Conservation (phyloP, 2,329 filamentous ascomycete species). For the Triangularia setosa region DNA sequence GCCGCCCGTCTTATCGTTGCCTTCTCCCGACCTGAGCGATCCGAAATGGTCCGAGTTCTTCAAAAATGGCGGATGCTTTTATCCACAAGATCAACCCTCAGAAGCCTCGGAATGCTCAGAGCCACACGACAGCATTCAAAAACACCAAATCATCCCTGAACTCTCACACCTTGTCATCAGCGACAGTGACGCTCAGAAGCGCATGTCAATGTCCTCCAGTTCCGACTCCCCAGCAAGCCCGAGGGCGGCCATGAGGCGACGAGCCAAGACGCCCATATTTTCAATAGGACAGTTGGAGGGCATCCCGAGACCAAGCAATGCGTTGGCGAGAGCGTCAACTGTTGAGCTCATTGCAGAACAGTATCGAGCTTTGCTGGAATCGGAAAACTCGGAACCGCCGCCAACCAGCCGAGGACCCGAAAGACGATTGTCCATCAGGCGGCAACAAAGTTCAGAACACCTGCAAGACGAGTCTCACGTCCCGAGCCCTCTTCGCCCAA, state of each 20-base stretch:
- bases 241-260: constrained; percentile 37
- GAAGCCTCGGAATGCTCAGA: constrained; percentile 12
- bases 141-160: constrained; percentile 31
- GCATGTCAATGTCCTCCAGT: constrained; percentile 8
- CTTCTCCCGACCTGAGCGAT: constrained; percentile 33
- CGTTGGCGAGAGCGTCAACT: constrained; percentile 36
- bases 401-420: constrained; percentile 14
- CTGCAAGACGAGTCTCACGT: constrained; percentile 3
- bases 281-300: constrained; percentile 48
- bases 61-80: constrained; percentile 27
- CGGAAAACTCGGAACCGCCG: constrained; percentile 32
- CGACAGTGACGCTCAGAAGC: constrained; percentile 21
- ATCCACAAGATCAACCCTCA: constrained; percentile 15
- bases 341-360: constrained; percentile 49
- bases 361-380: constrained; percentile 45
- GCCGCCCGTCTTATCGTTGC: constrained; percentile 18
- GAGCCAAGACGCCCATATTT: constrained; percentile 50
- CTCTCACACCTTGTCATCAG: constrained; percentile 34
- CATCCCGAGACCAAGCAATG: constrained; percentile 18
- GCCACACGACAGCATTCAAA: constrained; percentile 14
- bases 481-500: neutral
- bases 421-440: constrained; percentile 5
- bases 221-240: constrained; percentile 25
- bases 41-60: constrained; percentile 34
- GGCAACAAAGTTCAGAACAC: constrained; percentile 18